Evolutionary conservation across 768 basidiomycete genomes (phyloP), one percentile per base, ranked within the genome.

Genomic region (Serendipita sp.): DNA sequence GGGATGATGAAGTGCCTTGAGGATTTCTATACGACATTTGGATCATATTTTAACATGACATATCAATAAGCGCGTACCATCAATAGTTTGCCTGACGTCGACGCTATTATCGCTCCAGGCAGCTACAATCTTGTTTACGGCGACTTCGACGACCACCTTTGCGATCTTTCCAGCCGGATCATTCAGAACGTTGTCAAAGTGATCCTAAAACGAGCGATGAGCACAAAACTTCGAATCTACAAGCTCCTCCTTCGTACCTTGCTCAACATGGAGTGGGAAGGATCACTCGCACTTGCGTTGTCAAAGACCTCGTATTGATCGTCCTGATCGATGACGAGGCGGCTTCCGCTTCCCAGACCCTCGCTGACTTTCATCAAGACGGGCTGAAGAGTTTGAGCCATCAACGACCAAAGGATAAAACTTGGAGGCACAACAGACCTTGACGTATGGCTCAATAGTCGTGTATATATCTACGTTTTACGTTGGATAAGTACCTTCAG

Each of bases 101-200:
- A 60, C 56, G 28, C 28, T 60, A 10, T 60, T 30, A 32, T 60
- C 69, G 66, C 73, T 74, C 74, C 74, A 75, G 37, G 74, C 74
- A 48, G 69, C 68, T 32, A 87, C 85, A 45, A 88, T 80, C 30
- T 81, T 73, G 63, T 80, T 79, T 63, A 86, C 84, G 11, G 76
- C 74, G 70, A 88, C 73, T 68, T 82, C 79, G 11, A 87, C 86
- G 13, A 89, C 79, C 32, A 85, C 72, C 69, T 81, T 78, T 5
- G 86, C 86, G 60, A 88, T 82, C 70, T 86, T 84, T 2, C 86
- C 86, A 10, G 86, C 86, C 0, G 86, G 85, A 69, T 87, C 84
- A 71, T 88, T 88, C 63, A 87, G 75, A 63, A 86, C 83, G 47
- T 86, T 78, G 3, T 76, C 81, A 69, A 88, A 86, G 72, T 88